phyloP scores from a whole-genome alignment of 306 rosid species.

The Ammopiptanthus mongolicus region DNA sequence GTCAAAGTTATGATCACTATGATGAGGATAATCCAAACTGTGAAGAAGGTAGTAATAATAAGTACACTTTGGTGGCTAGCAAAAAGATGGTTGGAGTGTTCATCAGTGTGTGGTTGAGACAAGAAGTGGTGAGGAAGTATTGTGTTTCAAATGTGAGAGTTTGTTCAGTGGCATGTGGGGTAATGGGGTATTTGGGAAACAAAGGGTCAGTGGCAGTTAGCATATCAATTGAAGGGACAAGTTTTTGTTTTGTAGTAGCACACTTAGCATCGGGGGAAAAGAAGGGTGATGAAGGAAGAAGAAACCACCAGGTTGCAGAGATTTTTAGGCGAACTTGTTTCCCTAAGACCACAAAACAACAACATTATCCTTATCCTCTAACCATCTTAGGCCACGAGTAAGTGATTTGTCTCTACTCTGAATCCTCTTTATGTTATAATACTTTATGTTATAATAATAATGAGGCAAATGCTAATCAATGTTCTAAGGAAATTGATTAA shows the following conservation, averaged over 20 bases:
- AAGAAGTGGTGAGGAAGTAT: conserved; percentile 47
- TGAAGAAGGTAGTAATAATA: conserved; percentile 14
- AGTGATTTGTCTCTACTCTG: conserved; percentile 27
- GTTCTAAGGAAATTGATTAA: too few relatives aligned
- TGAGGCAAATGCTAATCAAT: too few relatives aligned
- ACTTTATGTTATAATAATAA: too few relatives aligned
- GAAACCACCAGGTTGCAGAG: conserved; percentile 75
- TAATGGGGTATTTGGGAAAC: conserved; percentile 95
- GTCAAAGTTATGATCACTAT: too few relatives aligned
- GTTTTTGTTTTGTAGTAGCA: conserved; percentile 82
- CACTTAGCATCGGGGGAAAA: conserved; percentile 92
- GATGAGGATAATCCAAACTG: conserved; percentile 6
- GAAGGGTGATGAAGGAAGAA: conserved; percentile 71
- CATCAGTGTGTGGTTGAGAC: conserved; percentile 75
- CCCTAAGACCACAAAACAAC: conserved; percentile 34
- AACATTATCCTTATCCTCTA: conserved; percentile 47
- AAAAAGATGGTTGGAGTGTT: conserved; percentile 98
- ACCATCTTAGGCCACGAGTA: conserved; percentile 92
- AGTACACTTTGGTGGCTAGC: conserved; percentile 62
- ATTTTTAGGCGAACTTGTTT: conserved; percentile 73
- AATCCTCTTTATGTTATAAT: neutral
- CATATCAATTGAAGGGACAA: conserved; percentile 87
- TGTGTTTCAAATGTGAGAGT: conserved; percentile 71
- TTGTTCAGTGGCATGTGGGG: conserved; percentile 87
- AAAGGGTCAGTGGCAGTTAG: conserved; percentile 89